phyloP scores from a whole-genome alignment of 1,284 basidiomycete genomes.

The Mycena sp. region DNA sequence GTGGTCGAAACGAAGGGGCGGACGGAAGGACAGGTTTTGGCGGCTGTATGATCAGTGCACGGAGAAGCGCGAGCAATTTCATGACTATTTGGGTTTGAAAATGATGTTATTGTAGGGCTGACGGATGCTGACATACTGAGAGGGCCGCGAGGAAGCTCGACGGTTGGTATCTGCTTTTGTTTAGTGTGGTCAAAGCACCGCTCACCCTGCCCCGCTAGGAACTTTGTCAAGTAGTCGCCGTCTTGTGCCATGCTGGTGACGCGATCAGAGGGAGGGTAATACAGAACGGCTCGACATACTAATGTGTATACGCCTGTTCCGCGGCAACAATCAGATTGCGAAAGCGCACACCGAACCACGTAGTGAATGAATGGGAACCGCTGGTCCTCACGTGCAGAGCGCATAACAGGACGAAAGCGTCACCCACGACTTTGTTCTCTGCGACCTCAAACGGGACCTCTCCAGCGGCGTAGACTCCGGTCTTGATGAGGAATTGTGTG shows the following conservation, averaged over 20 bases:
- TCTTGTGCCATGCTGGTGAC: background rate
- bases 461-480: background rate
- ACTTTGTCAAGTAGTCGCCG: too few species aligned
- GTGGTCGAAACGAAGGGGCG: background rate
- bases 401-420: constrained; percentile 9
- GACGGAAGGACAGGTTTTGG: too few species aligned
- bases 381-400: background rate
- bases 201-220: background rate
- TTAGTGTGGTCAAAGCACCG: background rate
- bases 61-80: constrained; percentile 10
- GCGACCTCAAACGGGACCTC: constrained; percentile 2
- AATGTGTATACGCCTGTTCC: background rate
- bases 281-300: background rate
- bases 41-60: background rate
- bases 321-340: background rate
- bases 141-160: background rate
- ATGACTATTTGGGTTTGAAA: constrained; percentile 3
- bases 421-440: background rate
- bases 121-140: background rate
- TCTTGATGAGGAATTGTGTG: constrained; percentile 13
- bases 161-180: background rate
- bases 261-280: background rate
- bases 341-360: constrained; percentile 2
- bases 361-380: background rate
- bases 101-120: too few species aligned